phyloP scores from a whole-genome alignment of 2,329 filamentous ascomycete genomes.

The Anthostomella pinea region DNA sequence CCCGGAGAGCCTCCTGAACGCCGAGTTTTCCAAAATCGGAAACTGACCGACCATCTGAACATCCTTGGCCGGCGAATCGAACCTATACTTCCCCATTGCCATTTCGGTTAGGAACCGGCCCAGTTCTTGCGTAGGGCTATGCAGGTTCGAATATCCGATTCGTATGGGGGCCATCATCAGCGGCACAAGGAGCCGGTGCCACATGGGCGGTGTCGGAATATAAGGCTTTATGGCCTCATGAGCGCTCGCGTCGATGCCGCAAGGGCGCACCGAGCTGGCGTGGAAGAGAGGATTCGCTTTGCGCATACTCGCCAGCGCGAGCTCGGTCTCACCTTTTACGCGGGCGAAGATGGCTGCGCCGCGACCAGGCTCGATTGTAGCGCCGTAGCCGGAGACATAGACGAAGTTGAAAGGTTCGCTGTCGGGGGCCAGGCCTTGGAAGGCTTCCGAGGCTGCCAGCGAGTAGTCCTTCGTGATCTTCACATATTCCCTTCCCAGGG shows the following conservation, averaged over 20 bases:
- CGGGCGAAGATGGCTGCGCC: constrained; percentile 58
- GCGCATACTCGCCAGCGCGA: constrained; percentile 52
- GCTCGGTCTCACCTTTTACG: constrained; percentile 67
- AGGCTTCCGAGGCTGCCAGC: constrained; percentile 46
- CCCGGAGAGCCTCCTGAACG: constrained; percentile 24
- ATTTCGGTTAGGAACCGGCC: constrained; percentile 43
- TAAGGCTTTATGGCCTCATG: constrained; percentile 44
- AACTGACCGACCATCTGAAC: constrained; percentile 28
- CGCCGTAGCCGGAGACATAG: constrained; percentile 64
- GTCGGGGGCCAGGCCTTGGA: constrained; percentile 36
- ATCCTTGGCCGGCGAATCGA: constrained; percentile 20
- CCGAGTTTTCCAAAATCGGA: constrained; percentile 30
- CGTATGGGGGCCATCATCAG: constrained; percentile 28
- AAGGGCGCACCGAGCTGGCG: constrained; percentile 58
- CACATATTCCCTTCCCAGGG: constrained; percentile 52
- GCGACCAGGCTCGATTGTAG: constrained; percentile 53
- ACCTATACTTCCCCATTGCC: constrained; percentile 41
- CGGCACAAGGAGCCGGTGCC: constrained; percentile 8
- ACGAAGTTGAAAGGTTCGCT: constrained; percentile 63
- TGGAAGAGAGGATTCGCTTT: constrained; percentile 44
- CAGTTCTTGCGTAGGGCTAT: constrained; percentile 43
- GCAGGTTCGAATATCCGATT: constrained; percentile 14
- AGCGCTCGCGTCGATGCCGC: constrained; percentile 49
- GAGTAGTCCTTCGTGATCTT: constrained; percentile 67
- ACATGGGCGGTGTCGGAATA: constrained; percentile 31